phyloP scores from a whole-genome alignment of 2,329 filamentous ascomycete species.

The Pseudocercospora cruenta region DNA sequence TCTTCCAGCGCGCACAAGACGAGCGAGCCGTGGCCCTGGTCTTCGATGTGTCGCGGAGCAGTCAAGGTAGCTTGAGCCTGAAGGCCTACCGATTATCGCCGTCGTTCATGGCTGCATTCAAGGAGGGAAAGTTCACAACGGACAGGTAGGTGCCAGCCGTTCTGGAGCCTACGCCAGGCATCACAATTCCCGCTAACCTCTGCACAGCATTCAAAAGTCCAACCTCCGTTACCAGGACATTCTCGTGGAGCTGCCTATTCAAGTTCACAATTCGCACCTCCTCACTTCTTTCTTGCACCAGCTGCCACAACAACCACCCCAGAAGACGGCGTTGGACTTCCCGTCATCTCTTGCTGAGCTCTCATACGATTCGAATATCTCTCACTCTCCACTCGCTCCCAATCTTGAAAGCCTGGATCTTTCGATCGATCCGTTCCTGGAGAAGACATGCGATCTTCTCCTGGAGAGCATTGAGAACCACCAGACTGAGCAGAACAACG shows the following conservation, averaged over 20 bases:
- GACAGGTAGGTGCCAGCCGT: constrained; percentile 69
- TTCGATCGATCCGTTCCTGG: constrained; percentile 93
- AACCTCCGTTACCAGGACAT: constrained; percentile 94
- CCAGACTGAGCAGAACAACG: constrained; percentile 99
- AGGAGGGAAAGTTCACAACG: constrained; percentile 96
- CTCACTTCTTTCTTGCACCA: constrained; percentile 95
- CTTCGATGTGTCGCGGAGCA: constrained; percentile 93
- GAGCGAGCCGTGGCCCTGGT: constrained; percentile 86
- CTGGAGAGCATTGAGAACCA: constrained; percentile 97
- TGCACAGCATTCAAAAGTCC: constrained; percentile 81
- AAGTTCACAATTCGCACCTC: constrained; percentile 95
- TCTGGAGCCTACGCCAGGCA: background rate
- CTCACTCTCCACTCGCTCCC: constrained; percentile 71
- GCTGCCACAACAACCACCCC: constrained; percentile 69
- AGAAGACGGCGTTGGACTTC: constrained; percentile 66
- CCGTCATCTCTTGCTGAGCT: constrained; percentile 80
- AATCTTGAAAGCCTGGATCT: constrained; percentile 90
- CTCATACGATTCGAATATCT: constrained; percentile 63
- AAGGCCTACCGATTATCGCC: constrained; percentile 89
- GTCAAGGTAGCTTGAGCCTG: constrained; percentile 85
- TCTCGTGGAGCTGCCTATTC: constrained; percentile 83
- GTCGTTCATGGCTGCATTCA: constrained; percentile 86
- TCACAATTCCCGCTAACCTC: constrained; percentile 27
- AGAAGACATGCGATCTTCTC: constrained; percentile 96
- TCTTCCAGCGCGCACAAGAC: constrained; percentile 92